Evolutionary conservation across 2,329 filamentous ascomycete species (phyloP), one percentile per base, ranked within the genome.

Genomic region (Hypoxylon sp.): DNA sequence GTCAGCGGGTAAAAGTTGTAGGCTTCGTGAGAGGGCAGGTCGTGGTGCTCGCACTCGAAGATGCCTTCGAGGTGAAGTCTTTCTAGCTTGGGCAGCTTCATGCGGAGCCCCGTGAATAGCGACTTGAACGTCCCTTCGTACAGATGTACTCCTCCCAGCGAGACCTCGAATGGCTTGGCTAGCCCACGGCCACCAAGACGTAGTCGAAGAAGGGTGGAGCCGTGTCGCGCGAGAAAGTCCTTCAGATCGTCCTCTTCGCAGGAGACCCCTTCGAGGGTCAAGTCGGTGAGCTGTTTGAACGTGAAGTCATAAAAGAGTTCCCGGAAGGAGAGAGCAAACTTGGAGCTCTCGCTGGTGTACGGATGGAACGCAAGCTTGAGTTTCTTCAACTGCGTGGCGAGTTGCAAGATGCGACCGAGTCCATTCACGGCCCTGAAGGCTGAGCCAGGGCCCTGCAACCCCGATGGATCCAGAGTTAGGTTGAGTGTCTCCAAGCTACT

Each of bases 51-150:
- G 46, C 80, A 81, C 64, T 80, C 78, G 46, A 82, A 80, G 52
- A 82, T 80, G 3, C 83, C 83, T 62, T 83, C 80, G 50, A 84
- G 74, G 53, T 81, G 79, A 54, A 84, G 74, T 18, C 78, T 77
- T 66, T 81, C 74, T 36, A 84, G 75, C 30, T 74, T 72, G 3
- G 79, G 73, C 62, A 82, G 72, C 50, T 71, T 76, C 9, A 72
- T 71, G 16, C 76, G 78, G 36, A 85, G 72, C 14, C 77, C 75
- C 2, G 76, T 73, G 67, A 84, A 82, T 4, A 85, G 71, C 0
- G 77, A 79, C 53, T 77, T 75, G 66, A 82, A 83, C 0, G 77
- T 80, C 5, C 83, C 83, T 38, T 80, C 77, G 58, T 78, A 78
- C 9, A 85, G 74, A 56, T 80, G 78, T 30, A 84, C 73, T 11